Evolutionary conservation across 257 asterid species (phyloP).

Genomic region (Primulina tabacum): DNA sequence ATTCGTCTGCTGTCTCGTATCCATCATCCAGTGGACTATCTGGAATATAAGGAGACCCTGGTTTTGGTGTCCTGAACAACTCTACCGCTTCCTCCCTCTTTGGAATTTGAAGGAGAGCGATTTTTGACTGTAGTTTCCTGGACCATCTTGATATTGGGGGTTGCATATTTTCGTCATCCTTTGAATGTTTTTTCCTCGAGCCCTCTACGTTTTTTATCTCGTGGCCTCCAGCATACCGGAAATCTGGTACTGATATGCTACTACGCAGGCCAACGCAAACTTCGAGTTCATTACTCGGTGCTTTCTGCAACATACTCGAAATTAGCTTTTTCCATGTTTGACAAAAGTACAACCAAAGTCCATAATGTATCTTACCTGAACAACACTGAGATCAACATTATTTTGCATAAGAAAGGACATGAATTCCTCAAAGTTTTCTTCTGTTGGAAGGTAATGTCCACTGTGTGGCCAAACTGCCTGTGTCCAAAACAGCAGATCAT

Average conservation of each 20-base stretch:
- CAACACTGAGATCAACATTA: slow-evolving; percentile 53
- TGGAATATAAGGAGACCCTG: slow-evolving; percentile 11
- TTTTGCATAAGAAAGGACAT: slow-evolving; percentile 58
- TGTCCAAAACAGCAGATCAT: background rate
- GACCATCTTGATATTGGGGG: slow-evolving; percentile 53
- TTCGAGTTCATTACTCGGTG: slow-evolving; percentile 50
- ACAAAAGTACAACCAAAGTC: background rate
- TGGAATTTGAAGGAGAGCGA: slow-evolving; percentile 58
- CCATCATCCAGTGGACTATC: slow-evolving; percentile 51
- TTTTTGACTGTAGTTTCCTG: slow-evolving; percentile 46
- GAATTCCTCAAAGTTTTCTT: slow-evolving; percentile 80
- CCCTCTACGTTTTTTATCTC: slow-evolving; percentile 19
- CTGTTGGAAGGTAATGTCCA: slow-evolving; percentile 94
- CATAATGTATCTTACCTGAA: slow-evolving; percentile 47
- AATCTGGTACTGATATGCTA: slow-evolving; percentile 50
- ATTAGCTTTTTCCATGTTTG: background rate
- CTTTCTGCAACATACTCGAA: slow-evolving; percentile 46
- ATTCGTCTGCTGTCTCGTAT: slow-evolving; percentile 75
- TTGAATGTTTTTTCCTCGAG: slow-evolving; percentile 28
- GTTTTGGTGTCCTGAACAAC: slow-evolving; percentile 42
- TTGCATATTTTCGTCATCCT: slow-evolving; percentile 34
- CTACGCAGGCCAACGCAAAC: slow-evolving; percentile 36
- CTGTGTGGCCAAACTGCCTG: slow-evolving; percentile 98
- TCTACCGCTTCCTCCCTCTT: slow-evolving; percentile 34
- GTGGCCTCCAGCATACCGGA: slow-evolving; percentile 23